These are phyloP conservation scores for Narthecium ossifragum DNA, from an alignment of 106 monocot genomes.

Conservation along the genomic window DNA sequence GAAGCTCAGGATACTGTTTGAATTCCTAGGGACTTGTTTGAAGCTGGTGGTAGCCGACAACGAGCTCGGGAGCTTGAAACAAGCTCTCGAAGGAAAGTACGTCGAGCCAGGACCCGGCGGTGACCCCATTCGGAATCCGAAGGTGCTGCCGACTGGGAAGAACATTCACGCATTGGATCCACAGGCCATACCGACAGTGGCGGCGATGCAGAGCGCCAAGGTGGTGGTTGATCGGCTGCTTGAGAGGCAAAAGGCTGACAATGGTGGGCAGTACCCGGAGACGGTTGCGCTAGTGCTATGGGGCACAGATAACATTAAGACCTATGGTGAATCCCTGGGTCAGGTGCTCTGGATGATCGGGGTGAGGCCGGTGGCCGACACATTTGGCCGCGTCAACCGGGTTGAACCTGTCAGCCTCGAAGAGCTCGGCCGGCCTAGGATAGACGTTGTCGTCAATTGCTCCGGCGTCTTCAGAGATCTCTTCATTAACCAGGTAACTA, in stretches of 20 bases:
- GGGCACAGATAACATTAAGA: slow-evolving; percentile 88
- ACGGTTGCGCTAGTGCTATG: slow-evolving; percentile 66
- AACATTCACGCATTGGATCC: slow-evolving; percentile 90
- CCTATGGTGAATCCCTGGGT: slow-evolving; percentile 69
- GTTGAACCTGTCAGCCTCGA: slow-evolving; percentile 70
- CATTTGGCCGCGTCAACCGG: slow-evolving; percentile 63
- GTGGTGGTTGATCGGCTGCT: slow-evolving; percentile 72
- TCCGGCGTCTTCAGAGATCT: slow-evolving; percentile 84
- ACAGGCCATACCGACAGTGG: slow-evolving; percentile 61
- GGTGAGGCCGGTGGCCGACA: slow-evolving; percentile 53
- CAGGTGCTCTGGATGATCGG: slow-evolving; percentile 89
- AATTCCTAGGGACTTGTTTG: slow-evolving; percentile 59
- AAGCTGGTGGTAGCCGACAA: slow-evolving; percentile 62
- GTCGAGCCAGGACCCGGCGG: slow-evolving; percentile 79
- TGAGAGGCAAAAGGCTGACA: slow-evolving; percentile 69
- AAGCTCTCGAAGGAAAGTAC: slow-evolving; percentile 58
- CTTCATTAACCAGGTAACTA: slow-evolving; percentile 78
- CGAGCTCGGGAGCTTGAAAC: slow-evolving; percentile 65
- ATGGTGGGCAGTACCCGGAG: slow-evolving; percentile 64
- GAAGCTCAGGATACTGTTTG: slow-evolving; percentile 55
- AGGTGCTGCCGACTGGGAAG: slow-evolving; percentile 82
- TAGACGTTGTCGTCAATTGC: slow-evolving; percentile 87
- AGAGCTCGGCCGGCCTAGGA: slow-evolving; percentile 65
- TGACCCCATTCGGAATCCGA: slow-evolving; percentile 75
- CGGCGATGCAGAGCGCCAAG: slow-evolving; percentile 78